These are phyloP conservation scores for Cronartium quercuum DNA, from an alignment of 1,284 basidiomycete genomes.

Conservation along the genomic window DNA sequence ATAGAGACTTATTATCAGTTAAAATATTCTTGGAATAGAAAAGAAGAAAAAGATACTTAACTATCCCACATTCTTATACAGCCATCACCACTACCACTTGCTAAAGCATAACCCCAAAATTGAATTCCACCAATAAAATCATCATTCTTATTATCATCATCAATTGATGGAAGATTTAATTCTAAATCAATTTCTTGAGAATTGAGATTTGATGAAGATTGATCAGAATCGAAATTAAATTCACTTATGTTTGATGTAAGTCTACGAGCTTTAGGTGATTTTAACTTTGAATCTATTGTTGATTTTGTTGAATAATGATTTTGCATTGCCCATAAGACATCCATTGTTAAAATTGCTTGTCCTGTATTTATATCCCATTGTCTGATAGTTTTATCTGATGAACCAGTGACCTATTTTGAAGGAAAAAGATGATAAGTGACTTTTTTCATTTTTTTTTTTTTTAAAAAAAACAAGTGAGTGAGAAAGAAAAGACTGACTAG, in stretches of 20 bases:
- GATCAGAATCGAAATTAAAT: conserved; percentile 45
- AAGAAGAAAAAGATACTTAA: conserved; percentile 47
- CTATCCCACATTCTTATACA: conserved; percentile 99
- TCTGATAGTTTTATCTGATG: conserved; percentile 93
- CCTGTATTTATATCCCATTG: conserved; percentile 98
- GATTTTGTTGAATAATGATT: conserved; percentile 61
- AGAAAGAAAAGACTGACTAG: conserved; percentile 57
- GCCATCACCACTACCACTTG: conserved; percentile 92
- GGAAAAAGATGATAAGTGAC: neutral
- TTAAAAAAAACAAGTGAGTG: conserved; percentile 35
- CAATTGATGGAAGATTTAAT: neutral
- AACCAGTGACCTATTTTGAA: conserved; percentile 72
- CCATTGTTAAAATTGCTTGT: conserved; percentile 98
- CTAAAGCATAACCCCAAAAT: conserved; percentile 97
- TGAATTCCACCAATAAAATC: conserved; percentile 97
- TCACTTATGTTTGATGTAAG: conserved; percentile 41
- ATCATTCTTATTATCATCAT: conserved; percentile 56
- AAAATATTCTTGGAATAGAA: conserved; percentile 3
- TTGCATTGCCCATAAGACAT: conserved; percentile 98
- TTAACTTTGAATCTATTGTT: conserved; percentile 38
- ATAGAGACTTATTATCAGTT: neutral
- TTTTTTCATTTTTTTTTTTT: too few relatives aligned
- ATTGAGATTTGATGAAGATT: conserved; percentile 53
- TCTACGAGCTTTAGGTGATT: conserved; percentile 48
- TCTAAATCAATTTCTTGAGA: conserved; percentile 52